Evolutionary conservation across 345 rosid species (phyloP).

Genomic region (Gossypium anomalum): DNA sequence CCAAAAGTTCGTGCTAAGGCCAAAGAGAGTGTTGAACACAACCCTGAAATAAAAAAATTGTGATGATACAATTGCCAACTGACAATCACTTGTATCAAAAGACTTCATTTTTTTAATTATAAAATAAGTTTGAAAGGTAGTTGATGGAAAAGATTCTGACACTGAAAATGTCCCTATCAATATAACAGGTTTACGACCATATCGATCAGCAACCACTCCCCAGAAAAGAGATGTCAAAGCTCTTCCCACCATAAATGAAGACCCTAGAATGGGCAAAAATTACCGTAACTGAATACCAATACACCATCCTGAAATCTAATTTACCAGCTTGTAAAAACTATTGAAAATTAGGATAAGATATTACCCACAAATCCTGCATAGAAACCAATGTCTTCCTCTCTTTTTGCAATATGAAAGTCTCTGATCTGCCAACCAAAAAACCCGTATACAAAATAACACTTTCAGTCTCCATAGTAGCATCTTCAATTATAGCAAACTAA

Average conservation of each 20-base stretch:
- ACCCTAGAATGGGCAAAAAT: conserved; percentile 33
- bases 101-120: background rate
- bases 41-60: conserved; percentile 36
- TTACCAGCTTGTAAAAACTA: background rate
- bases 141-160: conserved; percentile 34
- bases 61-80: background rate
- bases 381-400: conserved; percentile 71
- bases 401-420: conserved; percentile 56
- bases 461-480: background rate
- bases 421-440: conserved; percentile 34
- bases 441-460: background rate
- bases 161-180: conserved; percentile 45
- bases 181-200: conserved; percentile 75
- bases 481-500: background rate
- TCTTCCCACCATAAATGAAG: conserved; percentile 87
- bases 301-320: background rate
- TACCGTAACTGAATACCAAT: background rate
- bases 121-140: background rate
- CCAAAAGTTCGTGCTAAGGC: conserved; percentile 62
- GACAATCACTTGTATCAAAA: background rate
- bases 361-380: conserved; percentile 68
- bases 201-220: conserved; percentile 78
- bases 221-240: conserved; percentile 66
- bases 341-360: background rate
- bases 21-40: conserved; percentile 60